Conservation (phyloP, 2,329 filamentous ascomycete genomes). For the Aspergillus brasiliensis region DNA sequence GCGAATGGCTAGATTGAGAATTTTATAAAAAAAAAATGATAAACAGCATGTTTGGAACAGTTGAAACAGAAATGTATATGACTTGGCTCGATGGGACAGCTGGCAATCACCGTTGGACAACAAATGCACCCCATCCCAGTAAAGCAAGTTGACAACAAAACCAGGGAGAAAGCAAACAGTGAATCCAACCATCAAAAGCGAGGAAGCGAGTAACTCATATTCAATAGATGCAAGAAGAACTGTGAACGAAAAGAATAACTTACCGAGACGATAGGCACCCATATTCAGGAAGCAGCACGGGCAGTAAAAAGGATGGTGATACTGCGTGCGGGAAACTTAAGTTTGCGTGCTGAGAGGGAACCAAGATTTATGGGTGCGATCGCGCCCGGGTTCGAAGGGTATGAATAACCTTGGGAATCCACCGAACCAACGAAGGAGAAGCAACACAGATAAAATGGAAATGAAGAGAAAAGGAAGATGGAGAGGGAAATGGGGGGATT, state of each 20-base stretch:
- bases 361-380: not conserved
- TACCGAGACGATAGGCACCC: constrained; percentile 21
- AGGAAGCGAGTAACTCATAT: not conserved
- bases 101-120: not conserved
- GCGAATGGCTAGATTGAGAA: not conserved
- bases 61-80: not conserved
- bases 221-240: not conserved
- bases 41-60: not conserved
- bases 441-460: constrained; percentile 7
- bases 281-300: not conserved
- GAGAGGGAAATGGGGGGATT: not conserved
- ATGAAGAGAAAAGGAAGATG: not conserved
- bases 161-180: not conserved
- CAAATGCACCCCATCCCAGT: not conserved
- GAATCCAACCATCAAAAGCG: not conserved
- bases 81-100: not conserved
- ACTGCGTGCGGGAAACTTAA: not conserved
- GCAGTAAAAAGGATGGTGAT: not conserved
- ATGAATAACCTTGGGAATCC: not conserved
- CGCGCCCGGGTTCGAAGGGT: not conserved
- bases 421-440: not conserved
- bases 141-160: not conserved
- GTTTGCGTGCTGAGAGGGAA: not conserved
- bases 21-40: no score
- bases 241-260: constrained; percentile 2